Conservation (phyloP, 2,329 filamentous ascomycete species). For the Mycosphaerella sp. region DNA sequence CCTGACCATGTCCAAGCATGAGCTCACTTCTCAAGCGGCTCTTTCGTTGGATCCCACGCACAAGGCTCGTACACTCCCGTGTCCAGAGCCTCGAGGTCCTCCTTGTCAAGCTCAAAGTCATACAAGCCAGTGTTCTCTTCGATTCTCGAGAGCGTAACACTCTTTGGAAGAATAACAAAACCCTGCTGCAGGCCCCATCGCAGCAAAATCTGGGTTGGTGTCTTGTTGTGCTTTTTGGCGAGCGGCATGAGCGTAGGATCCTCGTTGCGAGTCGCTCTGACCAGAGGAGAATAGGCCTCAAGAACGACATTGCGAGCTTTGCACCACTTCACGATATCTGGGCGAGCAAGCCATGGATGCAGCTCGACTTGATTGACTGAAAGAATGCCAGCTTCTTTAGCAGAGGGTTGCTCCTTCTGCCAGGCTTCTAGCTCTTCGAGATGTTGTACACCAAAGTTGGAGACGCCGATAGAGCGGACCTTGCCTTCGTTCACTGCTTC, state of each 20-base stretch:
- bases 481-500: constrained; percentile 49
- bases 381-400: constrained; percentile 60
- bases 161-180: constrained; percentile 58
- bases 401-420: constrained; percentile 39
- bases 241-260: constrained; percentile 49
- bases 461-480: constrained; percentile 49
- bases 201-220: constrained; percentile 52
- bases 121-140: constrained; percentile 55
- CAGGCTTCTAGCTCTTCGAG: constrained; percentile 49
- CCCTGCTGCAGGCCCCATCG: constrained; percentile 58
- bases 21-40: constrained; percentile 18
- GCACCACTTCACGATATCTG: constrained; percentile 75
- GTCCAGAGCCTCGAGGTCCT: constrained; percentile 53
- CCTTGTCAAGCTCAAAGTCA: constrained; percentile 53
- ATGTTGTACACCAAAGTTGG: constrained; percentile 52
- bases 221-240: constrained; percentile 53
- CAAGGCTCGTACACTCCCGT: constrained; percentile 53
- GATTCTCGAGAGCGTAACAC: constrained; percentile 43
- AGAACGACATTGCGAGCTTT: constrained; percentile 46
- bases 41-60: constrained; percentile 52
- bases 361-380: constrained; percentile 85
- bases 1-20: not conserved
- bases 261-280: constrained; percentile 43
- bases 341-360: constrained; percentile 79
- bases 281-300: constrained; percentile 44